phyloP scores from a whole-genome alignment of 2,329 filamentous ascomycete genomes.

The Pseudocercospora ulei region DNA sequence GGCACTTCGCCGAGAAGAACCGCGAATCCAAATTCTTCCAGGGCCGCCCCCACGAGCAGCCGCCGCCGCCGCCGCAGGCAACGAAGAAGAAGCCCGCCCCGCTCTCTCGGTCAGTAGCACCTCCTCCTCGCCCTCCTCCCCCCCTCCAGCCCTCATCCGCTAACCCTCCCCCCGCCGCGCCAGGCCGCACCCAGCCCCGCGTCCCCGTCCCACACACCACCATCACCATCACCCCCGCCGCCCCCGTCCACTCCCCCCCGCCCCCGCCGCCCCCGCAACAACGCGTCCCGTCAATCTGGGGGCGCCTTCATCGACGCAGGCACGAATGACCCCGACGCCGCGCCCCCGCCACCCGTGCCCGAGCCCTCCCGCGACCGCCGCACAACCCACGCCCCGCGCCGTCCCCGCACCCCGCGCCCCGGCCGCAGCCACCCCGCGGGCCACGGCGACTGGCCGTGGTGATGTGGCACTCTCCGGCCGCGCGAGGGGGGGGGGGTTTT shows the following conservation, averaged over 20 bases:
- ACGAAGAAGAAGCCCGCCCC: too few species aligned
- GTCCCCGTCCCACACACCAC: not conserved
- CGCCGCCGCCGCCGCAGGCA: not conserved
- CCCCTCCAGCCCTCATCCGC: too few species aligned
- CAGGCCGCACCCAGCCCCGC: not conserved
- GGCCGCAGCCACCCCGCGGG: too few species aligned
- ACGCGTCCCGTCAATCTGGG: not conserved
- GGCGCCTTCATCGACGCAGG: slow-evolving; percentile 1
- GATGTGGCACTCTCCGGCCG: too few species aligned
- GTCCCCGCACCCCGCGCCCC: too few species aligned
- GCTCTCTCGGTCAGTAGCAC: not conserved
- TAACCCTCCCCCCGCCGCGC: not conserved
- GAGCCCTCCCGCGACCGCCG: not conserved
- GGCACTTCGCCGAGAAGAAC: slow-evolving; percentile 2
- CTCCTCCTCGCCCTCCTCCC: too few species aligned
- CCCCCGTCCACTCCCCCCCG: not conserved
- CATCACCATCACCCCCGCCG: not conserved
- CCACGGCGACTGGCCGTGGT: too few species aligned
- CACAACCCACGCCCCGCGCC: not conserved
- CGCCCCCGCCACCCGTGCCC: not conserved
- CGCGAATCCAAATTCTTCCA: slow-evolving; percentile 2
- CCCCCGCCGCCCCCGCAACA: not conserved
- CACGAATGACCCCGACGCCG: not conserved
- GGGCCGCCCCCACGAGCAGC: not conserved
- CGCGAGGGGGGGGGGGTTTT: too few species aligned